These are phyloP conservation scores for Polysphondylium violaceum DNA, from an alignment of 78 protist species.

Conservation along the genomic window DNA sequence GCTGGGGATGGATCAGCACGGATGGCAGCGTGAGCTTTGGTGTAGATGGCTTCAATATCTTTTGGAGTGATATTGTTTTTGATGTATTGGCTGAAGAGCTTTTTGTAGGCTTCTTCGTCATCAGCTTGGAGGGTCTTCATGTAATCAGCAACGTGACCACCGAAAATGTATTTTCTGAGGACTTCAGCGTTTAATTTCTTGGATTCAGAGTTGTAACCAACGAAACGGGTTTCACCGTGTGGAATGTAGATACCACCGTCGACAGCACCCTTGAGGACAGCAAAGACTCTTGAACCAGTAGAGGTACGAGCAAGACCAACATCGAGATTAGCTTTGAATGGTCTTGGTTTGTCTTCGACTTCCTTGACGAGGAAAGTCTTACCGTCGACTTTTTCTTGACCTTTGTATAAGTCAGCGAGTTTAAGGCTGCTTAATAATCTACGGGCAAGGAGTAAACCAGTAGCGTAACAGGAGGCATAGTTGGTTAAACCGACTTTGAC, in stretches of 20 bases:
- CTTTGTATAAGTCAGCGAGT: constrained; percentile 92
- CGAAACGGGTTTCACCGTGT: constrained; percentile 96
- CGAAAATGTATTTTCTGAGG: constrained; percentile 94
- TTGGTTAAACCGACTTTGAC: constrained; percentile 96
- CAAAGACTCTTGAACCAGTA: constrained; percentile 95
- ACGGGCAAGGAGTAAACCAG: constrained; percentile 99
- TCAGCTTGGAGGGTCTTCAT: constrained; percentile 96
- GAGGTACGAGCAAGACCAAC: constrained; percentile 98
- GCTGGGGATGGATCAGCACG: constrained; percentile 90
- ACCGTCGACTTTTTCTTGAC: constrained; percentile 88
- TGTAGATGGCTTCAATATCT: constrained; percentile 92
- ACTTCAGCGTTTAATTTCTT: constrained; percentile 90
- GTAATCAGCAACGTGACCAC: constrained; percentile 98
- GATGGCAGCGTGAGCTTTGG: constrained; percentile 93
- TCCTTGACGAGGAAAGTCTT: constrained; percentile 84
- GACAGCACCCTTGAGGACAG: constrained; percentile 96
- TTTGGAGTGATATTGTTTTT: constrained; percentile 89
- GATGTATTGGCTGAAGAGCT: constrained; percentile 93
- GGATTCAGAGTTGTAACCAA: constrained; percentile 93
- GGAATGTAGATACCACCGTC: constrained; percentile 99
- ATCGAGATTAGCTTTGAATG: constrained; percentile 97
- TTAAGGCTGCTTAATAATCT: constrained; percentile 93
- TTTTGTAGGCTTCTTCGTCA: constrained; percentile 90
- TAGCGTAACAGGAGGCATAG: constrained; percentile 98
- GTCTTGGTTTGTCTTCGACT: constrained; percentile 89